phyloP scores from a whole-genome alignment of 306 rosid genomes.

The Castanea sativa region DNA sequence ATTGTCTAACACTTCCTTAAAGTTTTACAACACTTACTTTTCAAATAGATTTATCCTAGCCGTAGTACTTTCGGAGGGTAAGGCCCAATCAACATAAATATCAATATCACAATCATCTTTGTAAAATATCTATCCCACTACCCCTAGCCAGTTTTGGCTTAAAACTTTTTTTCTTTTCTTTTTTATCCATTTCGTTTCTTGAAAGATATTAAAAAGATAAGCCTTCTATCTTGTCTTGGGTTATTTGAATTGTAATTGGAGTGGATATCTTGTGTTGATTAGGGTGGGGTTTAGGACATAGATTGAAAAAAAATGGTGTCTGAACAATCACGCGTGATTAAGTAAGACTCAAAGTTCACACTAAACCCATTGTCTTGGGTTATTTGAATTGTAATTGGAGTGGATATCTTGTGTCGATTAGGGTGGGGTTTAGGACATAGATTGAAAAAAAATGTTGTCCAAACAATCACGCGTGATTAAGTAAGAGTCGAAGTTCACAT shows the following conservation, averaged over 20 bases:
- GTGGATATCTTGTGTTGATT: neutral
- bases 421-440: no score
- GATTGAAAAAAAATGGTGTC: no score
- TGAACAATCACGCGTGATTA: no score
- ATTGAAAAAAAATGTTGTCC: no score
- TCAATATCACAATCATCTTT: conserved; percentile 6
- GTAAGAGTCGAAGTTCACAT: no score
- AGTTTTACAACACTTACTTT: conserved; percentile 9
- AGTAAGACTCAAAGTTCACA: no score
- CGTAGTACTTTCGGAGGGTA: conserved; percentile 30
- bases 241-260: neutral
- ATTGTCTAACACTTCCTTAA: conserved; percentile 24
- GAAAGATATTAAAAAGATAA: neutral
- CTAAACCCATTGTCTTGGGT: neutral
- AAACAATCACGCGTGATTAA: no score
- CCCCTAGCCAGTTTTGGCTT: neutral
- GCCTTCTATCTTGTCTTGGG: neutral
- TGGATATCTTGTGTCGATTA: neutral
- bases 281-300: no score
- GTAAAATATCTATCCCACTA: neutral
- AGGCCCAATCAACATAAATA: conserved; percentile 14
- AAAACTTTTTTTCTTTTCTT: neutral
- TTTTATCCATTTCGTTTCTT: neutral
- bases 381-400: neutral
- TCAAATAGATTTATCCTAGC: conserved; percentile 18